phyloP scores from a whole-genome alignment of 2,329 filamentous ascomycete genomes.

The Ilyonectria destructans region DNA sequence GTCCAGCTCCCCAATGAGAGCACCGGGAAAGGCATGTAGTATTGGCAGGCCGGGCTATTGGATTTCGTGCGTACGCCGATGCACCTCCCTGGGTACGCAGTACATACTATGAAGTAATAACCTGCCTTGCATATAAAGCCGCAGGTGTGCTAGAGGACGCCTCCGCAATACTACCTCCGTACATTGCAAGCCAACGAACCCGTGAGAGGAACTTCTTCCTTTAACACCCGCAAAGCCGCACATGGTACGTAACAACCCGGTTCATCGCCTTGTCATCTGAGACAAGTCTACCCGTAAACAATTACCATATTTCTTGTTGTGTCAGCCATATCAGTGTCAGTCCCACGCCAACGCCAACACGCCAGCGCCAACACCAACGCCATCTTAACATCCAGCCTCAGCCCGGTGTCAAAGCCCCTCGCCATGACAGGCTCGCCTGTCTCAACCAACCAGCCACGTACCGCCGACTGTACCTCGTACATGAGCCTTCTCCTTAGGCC shows the following conservation, averaged over 20 bases:
- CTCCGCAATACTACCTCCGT: neutral
- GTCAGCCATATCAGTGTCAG: neutral
- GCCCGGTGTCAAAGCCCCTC: conserved; percentile 8
- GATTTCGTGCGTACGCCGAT: conserved; percentile 13
- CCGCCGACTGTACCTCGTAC: neutral
- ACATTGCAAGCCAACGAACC: neutral
- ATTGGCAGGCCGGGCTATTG: neutral
- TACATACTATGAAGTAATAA: neutral
- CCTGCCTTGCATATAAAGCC: neutral
- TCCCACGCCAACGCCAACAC: conserved; percentile 26
- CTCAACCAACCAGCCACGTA: neutral
- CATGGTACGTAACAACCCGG: neutral
- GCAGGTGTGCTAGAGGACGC: neutral
- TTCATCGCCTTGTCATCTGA: neutral
- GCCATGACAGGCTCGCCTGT: neutral
- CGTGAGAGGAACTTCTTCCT: neutral
- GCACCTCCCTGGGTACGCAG: neutral
- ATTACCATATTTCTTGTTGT: neutral
- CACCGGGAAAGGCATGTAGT: conserved; percentile 14
- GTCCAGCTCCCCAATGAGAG: conserved; percentile 37
- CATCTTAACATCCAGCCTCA: conserved; percentile 11
- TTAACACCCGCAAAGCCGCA: neutral
- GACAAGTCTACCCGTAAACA: neutral
- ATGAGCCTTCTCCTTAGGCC: neutral
- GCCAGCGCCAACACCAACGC: conserved; percentile 26